Evolutionary conservation across 164 flowering plant genomes (phyloP), one percentile per base, ranked within the genome.

Genomic region (Pachysandra terminalis): DNA sequence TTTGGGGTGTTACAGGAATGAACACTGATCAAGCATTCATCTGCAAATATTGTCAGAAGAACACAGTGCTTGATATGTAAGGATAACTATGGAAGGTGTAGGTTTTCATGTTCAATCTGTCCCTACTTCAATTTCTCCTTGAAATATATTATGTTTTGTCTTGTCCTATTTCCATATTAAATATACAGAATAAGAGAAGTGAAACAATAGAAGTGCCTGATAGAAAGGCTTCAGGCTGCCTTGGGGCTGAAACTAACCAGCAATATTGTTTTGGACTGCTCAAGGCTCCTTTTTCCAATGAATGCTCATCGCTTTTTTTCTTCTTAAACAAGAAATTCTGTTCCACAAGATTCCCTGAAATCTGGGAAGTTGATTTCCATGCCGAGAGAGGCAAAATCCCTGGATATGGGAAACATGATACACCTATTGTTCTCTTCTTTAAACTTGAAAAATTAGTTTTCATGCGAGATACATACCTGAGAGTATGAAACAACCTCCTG

Each of bases 321-420:
- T 59, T 35, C 63, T 32, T 12, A 35, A 9, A 59, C 63, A 19
- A 22, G 22, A 59, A 59, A 57, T 3, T n/a, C 32, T 2, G 45
- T 59, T 59, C 63, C 19, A 32, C 14, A 28, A 59, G 41, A 59
- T 59, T 59, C 63, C 63, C 28, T 35, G 19, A 59, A 59, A 32
- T 41, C 28, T 32, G 37, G 19, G 22, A 8, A 28, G 63, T 32
- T 26, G 41, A 10, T 28, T 45, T 45, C 17, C 17, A 1, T 45
- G 45, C 37, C 23, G 32, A 28, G 2, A 45, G 40, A 28, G 9
- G 28, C 37, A 59, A 26, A 21, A 15, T n/a, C 6, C 51, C 22
- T 59, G 23, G 32, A 26, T 26, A 27, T 27, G 19, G 23, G n/a
- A 19, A 19, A 59, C 9, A 23, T 19, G 23, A 13, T 45, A 28